Percentiles rank a stretch among this genome's conserved stretches.
Conservation (phyloP, 2,329 filamentous ascomycete species). For the Sarocladium strictum region DNA sequence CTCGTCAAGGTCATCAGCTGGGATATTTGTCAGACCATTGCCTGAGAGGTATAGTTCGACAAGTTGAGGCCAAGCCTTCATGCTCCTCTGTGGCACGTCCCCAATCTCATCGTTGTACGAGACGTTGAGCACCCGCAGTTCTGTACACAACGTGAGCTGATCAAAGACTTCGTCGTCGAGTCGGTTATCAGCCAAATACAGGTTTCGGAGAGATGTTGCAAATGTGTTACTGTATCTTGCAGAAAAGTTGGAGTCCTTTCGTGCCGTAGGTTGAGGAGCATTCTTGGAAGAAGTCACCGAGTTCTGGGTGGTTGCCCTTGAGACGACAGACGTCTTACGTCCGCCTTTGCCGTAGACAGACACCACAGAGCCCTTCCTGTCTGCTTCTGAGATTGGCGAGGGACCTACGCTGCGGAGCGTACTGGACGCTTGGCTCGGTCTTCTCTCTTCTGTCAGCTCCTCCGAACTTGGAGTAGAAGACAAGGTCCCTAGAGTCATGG, state of each 20-base stretch:
- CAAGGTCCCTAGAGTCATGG: slow-evolving; percentile 34
- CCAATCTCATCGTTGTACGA: slow-evolving; percentile 87
- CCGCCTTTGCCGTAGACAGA: slow-evolving; percentile 73
- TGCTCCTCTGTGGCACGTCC: slow-evolving; percentile 82
- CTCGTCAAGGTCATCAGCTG: slow-evolving; percentile 90
- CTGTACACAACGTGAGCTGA: slow-evolving; percentile 73
- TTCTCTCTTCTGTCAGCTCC: slow-evolving; percentile 62
- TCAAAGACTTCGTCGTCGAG: slow-evolving; percentile 94
- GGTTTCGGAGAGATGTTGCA: slow-evolving; percentile 73
- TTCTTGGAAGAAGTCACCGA: slow-evolving; percentile 25
- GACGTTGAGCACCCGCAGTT: slow-evolving; percentile 83
- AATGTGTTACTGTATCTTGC: slow-evolving; percentile 80
- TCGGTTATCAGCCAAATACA: slow-evolving; percentile 90
- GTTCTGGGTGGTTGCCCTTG: slow-evolving; percentile 48
- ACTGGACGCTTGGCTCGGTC: slow-evolving; percentile 80
- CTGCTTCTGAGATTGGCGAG: slow-evolving; percentile 56
- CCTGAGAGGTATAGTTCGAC: slow-evolving; percentile 91
- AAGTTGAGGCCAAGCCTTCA: slow-evolving; percentile 84
- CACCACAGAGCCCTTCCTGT: slow-evolving; percentile 77
- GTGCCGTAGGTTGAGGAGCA: slow-evolving; percentile 35
- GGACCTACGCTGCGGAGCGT: slow-evolving; percentile 70
- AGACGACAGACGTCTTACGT: slow-evolving; percentile 80
- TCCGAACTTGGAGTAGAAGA: slow-evolving; percentile 68
- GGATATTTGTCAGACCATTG: slow-evolving; percentile 86
- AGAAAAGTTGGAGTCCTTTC: slow-evolving; percentile 88